Evolutionary conservation across 768 basidiomycete genomes (phyloP), one percentile per base, ranked within the genome.

Genomic region (Xerocomus spinulosus): DNA sequence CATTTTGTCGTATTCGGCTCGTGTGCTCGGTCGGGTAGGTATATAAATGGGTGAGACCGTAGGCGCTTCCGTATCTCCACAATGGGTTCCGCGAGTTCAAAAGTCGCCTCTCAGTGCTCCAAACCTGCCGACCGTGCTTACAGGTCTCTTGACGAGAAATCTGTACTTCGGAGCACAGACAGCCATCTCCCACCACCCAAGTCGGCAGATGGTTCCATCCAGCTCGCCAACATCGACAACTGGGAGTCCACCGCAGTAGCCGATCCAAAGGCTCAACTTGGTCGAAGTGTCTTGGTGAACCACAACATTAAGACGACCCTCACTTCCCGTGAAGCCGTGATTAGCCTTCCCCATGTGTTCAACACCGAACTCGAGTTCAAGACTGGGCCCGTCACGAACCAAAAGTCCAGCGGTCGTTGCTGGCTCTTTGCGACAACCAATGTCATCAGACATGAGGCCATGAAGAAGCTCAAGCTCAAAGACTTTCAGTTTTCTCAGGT

Each of bases 391-490:
- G 72, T 93, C 53, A 93, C 91, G 12, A 80, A 86, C 68, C 92
- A 95, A 78, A 87, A 83, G 70, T 82, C 77, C 62, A 88, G 85
- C 48, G 94, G 94, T 1, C 75, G 94, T 39, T 98, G 94, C 72
- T 98, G 95, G 94, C 74, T 96, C 8, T 97, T 97, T 64, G 89
- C 93, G 2, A 88, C 90, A 7, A 93, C 91, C 52, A 91, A 92
- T 66, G 79, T 92, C 21, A 73, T 92, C 50, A 76, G 93, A 35
- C 87, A 89, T 68, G 79, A 82, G 43, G 75, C 93, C 54, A 88
- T 91, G 81, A 87, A 87, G 76, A 82, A 82, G 59, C 77, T 92
- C 54, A 87, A 86, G 60, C 72, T 97, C 34, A 82, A 79, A 50
- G 89, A 95, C 34, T 95, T 97, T 69, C 83, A 98, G 70, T 80